These are phyloP conservation scores for Sarocladium oryzae DNA, from an alignment of 2,329 filamentous ascomycete species.

Conservation along the genomic window DNA sequence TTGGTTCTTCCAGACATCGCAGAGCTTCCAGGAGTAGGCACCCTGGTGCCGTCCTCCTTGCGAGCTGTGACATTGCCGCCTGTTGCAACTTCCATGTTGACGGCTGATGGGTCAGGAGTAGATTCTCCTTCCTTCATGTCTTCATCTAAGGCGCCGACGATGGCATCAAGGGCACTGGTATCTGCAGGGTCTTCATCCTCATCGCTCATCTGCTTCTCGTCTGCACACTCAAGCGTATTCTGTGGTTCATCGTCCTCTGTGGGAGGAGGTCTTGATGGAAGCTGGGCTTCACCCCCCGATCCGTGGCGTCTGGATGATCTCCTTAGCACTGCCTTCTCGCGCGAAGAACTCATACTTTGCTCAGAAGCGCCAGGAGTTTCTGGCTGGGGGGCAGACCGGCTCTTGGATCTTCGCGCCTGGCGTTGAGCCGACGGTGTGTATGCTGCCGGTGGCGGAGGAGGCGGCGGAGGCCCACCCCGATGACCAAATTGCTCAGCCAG, in stretches of 20 bases:
- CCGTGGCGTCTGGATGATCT: conserved; percentile 57
- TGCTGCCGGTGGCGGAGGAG: conserved; percentile 28
- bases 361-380: conserved; percentile 36
- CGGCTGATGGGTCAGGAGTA: conserved; percentile 67
- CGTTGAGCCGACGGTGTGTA: conserved; percentile 38
- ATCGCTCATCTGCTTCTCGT: conserved; percentile 76
- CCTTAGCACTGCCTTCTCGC: conserved; percentile 53
- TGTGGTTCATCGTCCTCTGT: conserved; percentile 56
- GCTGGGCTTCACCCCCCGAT: conserved; percentile 42
- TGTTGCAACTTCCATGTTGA: conserved; percentile 83
- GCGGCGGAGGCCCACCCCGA: conserved; percentile 22
- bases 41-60: conserved; percentile 83
- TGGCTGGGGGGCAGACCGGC: conserved; percentile 28
- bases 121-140: conserved; percentile 63
- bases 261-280: conserved; percentile 44
- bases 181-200: conserved; percentile 66
- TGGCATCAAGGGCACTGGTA: conserved; percentile 65
- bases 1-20: conserved; percentile 12
- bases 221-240: conserved; percentile 81
- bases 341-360: conserved; percentile 40
- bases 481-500: conserved; percentile 39
- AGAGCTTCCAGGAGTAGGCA: conserved; percentile 71
- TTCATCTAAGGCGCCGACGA: conserved; percentile 86
- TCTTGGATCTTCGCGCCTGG: conserved; percentile 38
- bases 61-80: conserved; percentile 84